Percentiles rank a stretch among this genome's conserved stretches.
These are phyloP conservation scores for Lippia alba DNA, from an alignment of 305 asterid genomes.

Conservation along the genomic window DNA sequence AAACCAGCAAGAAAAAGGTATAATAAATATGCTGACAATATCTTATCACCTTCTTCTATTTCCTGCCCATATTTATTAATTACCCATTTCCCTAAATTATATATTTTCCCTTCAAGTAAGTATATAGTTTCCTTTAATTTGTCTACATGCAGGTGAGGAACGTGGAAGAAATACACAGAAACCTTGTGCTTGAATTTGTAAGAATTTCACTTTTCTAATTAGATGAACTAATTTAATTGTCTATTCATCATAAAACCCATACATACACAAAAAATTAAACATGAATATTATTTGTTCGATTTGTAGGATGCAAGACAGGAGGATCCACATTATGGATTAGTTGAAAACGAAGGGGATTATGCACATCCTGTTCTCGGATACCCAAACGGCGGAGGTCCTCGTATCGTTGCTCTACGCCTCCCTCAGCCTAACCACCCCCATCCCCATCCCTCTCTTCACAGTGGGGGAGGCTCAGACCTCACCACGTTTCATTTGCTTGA, in stretches of 20 bases:
- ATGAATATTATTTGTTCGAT: slow-evolving; percentile 8
- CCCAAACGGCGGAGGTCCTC: slow-evolving; percentile 52
- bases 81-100: not conserved
- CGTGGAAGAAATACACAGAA: slow-evolving; percentile 76
- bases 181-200: slow-evolving; percentile 69
- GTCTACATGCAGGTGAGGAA: slow-evolving; percentile 59
- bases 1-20: slow-evolving; percentile 82
- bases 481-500: slow-evolving; percentile 70
- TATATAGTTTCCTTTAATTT: not conserved
- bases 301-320: slow-evolving; percentile 69
- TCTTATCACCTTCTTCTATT: not conserved
- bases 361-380: slow-evolving; percentile 65
- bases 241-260: not conserved
- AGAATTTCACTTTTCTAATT: slow-evolving; percentile 28
- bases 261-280: not conserved
- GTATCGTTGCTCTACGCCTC: slow-evolving; percentile 53
- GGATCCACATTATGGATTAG: slow-evolving; percentile 82
- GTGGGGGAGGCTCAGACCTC: slow-evolving; percentile 69
- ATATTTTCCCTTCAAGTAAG: not conserved
- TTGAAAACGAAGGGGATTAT: slow-evolving; percentile 76
- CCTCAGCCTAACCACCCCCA: slow-evolving; percentile 55
- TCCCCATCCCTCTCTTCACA: slow-evolving; percentile 39
- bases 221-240: not conserved
- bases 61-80: not conserved
- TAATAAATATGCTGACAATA: not conserved